A percentile compares a stretch with the other conserved stretches of the same genome.
phyloP scores from a whole-genome alignment of 441 rosid genomes.

The Syzygium syzygioides region DNA sequence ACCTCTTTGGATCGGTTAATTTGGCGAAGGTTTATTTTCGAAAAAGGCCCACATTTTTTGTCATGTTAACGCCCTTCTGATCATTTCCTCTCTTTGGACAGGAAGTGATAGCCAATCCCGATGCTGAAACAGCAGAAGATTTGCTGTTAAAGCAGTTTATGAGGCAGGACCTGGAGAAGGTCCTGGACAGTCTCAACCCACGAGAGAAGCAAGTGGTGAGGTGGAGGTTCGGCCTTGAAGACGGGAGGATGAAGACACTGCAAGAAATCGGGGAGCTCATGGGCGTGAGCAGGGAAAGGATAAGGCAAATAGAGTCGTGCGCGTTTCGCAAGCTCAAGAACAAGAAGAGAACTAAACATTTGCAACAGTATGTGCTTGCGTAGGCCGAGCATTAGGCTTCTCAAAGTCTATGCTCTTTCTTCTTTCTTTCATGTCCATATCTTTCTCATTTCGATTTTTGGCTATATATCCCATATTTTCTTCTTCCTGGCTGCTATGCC shows the following conservation, averaged over 20 bases:
- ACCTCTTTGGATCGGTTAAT: neutral
- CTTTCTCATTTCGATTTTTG: neutral
- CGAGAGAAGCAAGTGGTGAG: conserved; percentile 80
- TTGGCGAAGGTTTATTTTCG: neutral
- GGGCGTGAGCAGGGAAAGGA: conserved; percentile 81
- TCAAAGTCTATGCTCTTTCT: neutral
- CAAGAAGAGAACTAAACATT: conserved; percentile 67
- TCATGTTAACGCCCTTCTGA: neutral
- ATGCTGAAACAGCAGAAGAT: conserved; percentile 67
- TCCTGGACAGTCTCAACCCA: conserved; percentile 54
- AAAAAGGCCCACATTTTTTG: neutral
- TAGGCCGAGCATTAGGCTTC: neutral
- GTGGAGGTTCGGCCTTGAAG: conserved; percentile 87
- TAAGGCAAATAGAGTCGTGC: conserved; percentile 73
- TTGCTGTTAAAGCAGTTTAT: conserved; percentile 59
- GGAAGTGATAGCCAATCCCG: conserved; percentile 82
- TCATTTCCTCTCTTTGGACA: conserved; percentile 17
- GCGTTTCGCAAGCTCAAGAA: conserved; percentile 82
- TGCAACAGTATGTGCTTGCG: conserved; percentile 58
- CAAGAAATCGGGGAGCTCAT: conserved; percentile 91
- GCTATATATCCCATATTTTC: neutral
- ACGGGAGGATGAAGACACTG: conserved; percentile 81
- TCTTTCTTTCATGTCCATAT: neutral
- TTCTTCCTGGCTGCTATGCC: neutral
- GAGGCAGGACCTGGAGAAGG: conserved; percentile 74